Conservation (phyloP, 2,329 filamentous ascomycete genomes). For the Metarhizium rileyi region DNA sequence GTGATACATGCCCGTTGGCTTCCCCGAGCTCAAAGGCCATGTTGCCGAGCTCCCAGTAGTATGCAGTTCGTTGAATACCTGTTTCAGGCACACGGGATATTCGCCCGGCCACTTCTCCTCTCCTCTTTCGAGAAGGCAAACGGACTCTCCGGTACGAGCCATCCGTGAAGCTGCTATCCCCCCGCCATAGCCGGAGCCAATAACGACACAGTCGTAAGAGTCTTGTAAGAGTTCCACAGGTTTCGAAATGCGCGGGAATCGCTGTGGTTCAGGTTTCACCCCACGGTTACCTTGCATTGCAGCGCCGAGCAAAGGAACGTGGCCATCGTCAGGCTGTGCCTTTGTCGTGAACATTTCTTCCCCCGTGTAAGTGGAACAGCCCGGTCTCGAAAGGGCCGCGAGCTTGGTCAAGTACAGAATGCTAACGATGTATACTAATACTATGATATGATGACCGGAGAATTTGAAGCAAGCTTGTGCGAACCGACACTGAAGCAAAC, state of each 20-base stretch:
- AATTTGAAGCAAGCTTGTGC: too few relatives aligned
- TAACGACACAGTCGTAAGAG: slow-evolving; percentile 55
- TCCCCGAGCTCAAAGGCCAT: slow-evolving; percentile 30
- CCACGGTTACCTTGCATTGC: background rate
- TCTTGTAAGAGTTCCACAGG: slow-evolving; percentile 46
- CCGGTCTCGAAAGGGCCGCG: too few relatives aligned
- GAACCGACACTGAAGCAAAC: too few relatives aligned
- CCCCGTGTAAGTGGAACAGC: too few relatives aligned
- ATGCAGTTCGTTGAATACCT: slow-evolving; percentile 43
- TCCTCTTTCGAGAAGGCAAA: slow-evolving; percentile 56
- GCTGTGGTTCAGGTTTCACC: background rate
- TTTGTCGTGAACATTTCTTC: background rate
- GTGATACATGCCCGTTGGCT: slow-evolving; percentile 54
- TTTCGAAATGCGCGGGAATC: slow-evolving; percentile 45
- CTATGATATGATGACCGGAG: too few relatives aligned
- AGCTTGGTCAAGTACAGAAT: too few relatives aligned
- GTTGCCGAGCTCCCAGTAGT: slow-evolving; percentile 39
- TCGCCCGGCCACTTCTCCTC: slow-evolving; percentile 58
- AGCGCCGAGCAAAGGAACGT: background rate
- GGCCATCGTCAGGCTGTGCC: background rate
- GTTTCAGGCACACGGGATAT: slow-evolving; percentile 40
- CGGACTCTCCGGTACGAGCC: slow-evolving; percentile 44
- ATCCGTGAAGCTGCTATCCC: slow-evolving; percentile 56
- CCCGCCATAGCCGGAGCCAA: slow-evolving; percentile 61
- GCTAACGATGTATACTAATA: too few relatives aligned